Conservation (phyloP, 495 filamentous ascomycete genomes). For the Neurospora sp. region DNA sequence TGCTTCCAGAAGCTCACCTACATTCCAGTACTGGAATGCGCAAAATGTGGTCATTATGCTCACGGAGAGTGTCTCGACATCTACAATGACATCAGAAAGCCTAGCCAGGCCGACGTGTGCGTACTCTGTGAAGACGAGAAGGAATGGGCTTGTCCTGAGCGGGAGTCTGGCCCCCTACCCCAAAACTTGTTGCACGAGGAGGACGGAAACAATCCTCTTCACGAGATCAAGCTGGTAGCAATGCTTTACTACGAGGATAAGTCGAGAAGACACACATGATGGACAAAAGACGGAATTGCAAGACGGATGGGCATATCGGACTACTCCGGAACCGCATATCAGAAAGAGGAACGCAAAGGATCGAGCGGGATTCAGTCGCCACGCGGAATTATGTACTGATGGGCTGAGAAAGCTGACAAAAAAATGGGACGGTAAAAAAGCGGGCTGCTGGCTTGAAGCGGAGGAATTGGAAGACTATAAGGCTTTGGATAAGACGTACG, state of each 20-base stretch:
- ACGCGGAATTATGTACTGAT: background rate
- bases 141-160: background rate
- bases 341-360: background rate
- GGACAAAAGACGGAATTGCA: background rate
- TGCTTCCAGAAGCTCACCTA: no score
- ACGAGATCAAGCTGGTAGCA: background rate
- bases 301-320: background rate
- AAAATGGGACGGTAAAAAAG: background rate
- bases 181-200: background rate
- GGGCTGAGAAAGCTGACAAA: background rate
- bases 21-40: no score
- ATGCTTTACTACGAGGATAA: background rate
- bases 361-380: background rate
- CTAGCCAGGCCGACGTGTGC: background rate
- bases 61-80: background rate
- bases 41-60: background rate
- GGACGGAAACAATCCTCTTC: background rate
- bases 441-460: background rate
- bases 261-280: background rate
- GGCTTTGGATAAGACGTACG: background rate
- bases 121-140: background rate
- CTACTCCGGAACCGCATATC: background rate
- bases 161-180: no score
- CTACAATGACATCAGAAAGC: background rate
- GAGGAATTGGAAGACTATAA: background rate